phyloP scores from a whole-genome alignment of 176 grass and related monocot genomes.

The Guadua angustifolia region DNA sequence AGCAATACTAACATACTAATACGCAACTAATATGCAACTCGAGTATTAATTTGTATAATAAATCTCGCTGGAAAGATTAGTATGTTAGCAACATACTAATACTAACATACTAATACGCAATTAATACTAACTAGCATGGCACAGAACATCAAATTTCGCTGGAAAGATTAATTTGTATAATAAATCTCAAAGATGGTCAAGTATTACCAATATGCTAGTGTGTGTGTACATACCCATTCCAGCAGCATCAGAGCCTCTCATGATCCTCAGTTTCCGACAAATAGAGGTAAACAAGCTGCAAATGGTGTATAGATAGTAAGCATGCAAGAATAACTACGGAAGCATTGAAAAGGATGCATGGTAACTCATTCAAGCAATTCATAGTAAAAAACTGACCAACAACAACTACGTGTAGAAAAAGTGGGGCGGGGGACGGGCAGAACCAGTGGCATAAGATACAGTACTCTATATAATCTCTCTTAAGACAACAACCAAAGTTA shows the following conservation, averaged over 20 bases:
- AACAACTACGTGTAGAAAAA: background rate
- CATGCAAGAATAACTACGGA: background rate
- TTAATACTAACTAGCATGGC: constrained; percentile 1
- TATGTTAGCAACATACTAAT: too few species aligned
- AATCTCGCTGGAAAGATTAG: too few species aligned
- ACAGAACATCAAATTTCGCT: background rate
- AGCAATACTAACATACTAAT: too few species aligned
- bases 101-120: background rate
- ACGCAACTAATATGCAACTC: too few species aligned
- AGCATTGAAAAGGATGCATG: background rate
- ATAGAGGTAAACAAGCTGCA: constrained; percentile 68
- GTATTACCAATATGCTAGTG: background rate
- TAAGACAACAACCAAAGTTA: background rate
- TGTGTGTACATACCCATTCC: constrained; percentile 60
- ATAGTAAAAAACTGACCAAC: background rate
- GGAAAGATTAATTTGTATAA: background rate
- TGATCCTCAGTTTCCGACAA: constrained; percentile 70
- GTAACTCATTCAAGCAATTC: background rate
- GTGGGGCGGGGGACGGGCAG: background rate
- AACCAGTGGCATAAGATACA: background rate
- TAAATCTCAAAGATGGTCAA: constrained; percentile 3
- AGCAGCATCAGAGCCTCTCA: constrained; percentile 78
- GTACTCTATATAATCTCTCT: background rate
- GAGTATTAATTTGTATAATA: too few species aligned
- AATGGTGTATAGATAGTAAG: background rate